Conservation (phyloP, 768 basidiomycete genomes). For the Leccinum sublutescens region DNA sequence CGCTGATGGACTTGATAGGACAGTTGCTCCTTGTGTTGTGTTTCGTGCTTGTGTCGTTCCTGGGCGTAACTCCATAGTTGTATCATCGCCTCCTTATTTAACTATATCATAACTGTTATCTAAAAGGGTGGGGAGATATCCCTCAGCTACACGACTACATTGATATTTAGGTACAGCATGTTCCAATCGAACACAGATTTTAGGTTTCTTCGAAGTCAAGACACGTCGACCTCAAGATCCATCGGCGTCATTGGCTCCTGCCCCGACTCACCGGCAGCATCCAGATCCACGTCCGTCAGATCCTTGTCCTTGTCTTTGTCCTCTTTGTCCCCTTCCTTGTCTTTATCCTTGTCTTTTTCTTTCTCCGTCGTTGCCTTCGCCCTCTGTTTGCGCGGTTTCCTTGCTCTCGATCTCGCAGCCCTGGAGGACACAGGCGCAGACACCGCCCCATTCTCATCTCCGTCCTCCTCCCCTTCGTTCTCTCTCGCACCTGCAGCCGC, state of each 20-base stretch:
- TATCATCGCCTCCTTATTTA: background rate
- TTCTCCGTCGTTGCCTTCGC: conserved; percentile 20
- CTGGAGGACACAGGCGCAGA: conserved; percentile 18
- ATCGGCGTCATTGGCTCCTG: conserved; percentile 37
- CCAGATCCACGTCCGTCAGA: conserved; percentile 31
- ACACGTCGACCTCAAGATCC: conserved; percentile 37
- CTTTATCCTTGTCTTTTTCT: conserved; percentile 26
- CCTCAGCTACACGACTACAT: conserved; percentile 2
- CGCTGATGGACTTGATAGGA: conserved; percentile 82
- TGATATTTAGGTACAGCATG: background rate
- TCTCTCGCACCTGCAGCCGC: conserved; percentile 19
- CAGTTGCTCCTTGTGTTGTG: conserved; percentile 77
- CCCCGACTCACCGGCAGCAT: conserved; percentile 30
- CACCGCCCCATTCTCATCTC: conserved; percentile 29
- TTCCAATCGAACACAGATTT: background rate
- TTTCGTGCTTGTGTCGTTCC: conserved; percentile 59
- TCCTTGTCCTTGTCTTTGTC: conserved; percentile 17
- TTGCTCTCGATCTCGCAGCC: conserved; percentile 34
- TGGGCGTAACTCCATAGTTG: conserved; percentile 31
- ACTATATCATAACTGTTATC: background rate
- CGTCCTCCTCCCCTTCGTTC: conserved; percentile 38
- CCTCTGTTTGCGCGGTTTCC: conserved; percentile 26
- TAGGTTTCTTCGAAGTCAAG: conserved; percentile 41
- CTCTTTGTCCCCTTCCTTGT: conserved; percentile 21
- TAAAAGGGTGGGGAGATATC: background rate